Percentiles rank a stretch among this genome's conserved stretches.
phyloP scores from a whole-genome alignment of 1,284 basidiomycete species.

The Stereum hirsutum region DNA sequence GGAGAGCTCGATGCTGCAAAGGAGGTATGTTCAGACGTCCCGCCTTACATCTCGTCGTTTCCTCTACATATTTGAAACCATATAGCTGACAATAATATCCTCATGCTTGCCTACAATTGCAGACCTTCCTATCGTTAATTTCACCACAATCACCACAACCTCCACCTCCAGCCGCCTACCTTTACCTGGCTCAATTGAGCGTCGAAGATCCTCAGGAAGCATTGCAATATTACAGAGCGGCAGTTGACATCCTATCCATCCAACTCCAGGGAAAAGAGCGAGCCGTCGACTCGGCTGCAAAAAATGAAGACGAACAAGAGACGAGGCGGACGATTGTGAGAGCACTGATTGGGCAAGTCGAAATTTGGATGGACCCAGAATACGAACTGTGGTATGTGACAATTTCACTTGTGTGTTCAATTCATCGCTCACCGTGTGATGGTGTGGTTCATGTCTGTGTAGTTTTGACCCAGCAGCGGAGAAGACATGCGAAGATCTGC shows the following conservation, averaged over 20 bases:
- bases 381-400: conserved; percentile 77
- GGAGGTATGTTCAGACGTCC: conserved; percentile 42
- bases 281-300: conserved; percentile 31
- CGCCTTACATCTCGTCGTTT: too few species aligned
- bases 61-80: too few species aligned
- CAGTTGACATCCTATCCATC: conserved; percentile 64
- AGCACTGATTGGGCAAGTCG: conserved; percentile 88
- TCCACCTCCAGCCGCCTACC: conserved; percentile 76
- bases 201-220: conserved; percentile 72
- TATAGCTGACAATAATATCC: too few species aligned
- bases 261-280: conserved; percentile 67
- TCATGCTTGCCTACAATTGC: too few species aligned
- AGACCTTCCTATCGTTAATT: conserved; percentile 62
- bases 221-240: conserved; percentile 74
- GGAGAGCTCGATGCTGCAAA: conserved; percentile 72
- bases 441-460: background rate
- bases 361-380: conserved; percentile 90
- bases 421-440: background rate
- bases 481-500: conserved; percentile 72
- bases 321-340: conserved; percentile 67
- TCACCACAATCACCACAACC: conserved; percentile 51
- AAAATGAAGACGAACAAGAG: conserved; percentile 49
- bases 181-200: conserved; percentile 86
- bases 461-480: conserved; percentile 80
- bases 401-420: background rate